A percentile compares a stretch with the other conserved stretches of the same genome.
phyloP scores from a whole-genome alignment of 495 filamentous ascomycete genomes.

The Neurospora sublineolata region DNA sequence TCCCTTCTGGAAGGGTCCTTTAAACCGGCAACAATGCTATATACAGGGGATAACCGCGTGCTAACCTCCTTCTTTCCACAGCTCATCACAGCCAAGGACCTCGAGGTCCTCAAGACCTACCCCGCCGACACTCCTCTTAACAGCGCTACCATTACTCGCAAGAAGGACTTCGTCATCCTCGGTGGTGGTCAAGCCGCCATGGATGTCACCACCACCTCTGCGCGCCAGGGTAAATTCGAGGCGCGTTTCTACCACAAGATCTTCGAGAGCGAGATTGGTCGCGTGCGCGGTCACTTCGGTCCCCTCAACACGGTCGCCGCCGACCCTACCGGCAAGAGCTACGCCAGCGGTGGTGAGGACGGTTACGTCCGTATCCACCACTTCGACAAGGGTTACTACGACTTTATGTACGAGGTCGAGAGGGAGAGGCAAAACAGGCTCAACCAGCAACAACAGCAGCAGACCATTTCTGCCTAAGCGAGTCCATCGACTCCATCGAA shows the following conservation, averaged over 20 bases:
- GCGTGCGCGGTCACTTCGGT: conserved; percentile 93
- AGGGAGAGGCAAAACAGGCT: conserved; percentile 37
- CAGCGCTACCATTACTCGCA: conserved; percentile 80
- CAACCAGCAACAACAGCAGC: neutral
- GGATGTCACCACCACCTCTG: conserved; percentile 94
- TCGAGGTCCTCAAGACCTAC: conserved; percentile 89
- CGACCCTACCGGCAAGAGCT: conserved; percentile 79
- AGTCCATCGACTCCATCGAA: neutral
- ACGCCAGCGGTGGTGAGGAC: conserved; percentile 91
- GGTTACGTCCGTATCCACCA: conserved; percentile 97
- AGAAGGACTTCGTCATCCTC: conserved; percentile 94
- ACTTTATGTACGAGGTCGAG: conserved; percentile 98
- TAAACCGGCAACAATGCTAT: neutral
- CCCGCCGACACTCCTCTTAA: conserved; percentile 90
- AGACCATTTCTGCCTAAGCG: neutral
- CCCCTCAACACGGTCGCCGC: conserved; percentile 74
- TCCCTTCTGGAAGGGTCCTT: neutral
- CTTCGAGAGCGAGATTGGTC: conserved; percentile 95
- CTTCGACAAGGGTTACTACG: conserved; percentile 96
- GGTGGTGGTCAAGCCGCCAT: conserved; percentile 97
- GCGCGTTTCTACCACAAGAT: conserved; percentile 98
- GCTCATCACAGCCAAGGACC: conserved; percentile 70
- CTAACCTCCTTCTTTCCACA: conserved; percentile 18
- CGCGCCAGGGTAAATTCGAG: conserved; percentile 95
- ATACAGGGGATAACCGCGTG: conserved; percentile 3